These are phyloP conservation scores for Phytopythium aichiense DNA, from an alignment of 352 stramenopile genomes.

Conservation along the genomic window DNA sequence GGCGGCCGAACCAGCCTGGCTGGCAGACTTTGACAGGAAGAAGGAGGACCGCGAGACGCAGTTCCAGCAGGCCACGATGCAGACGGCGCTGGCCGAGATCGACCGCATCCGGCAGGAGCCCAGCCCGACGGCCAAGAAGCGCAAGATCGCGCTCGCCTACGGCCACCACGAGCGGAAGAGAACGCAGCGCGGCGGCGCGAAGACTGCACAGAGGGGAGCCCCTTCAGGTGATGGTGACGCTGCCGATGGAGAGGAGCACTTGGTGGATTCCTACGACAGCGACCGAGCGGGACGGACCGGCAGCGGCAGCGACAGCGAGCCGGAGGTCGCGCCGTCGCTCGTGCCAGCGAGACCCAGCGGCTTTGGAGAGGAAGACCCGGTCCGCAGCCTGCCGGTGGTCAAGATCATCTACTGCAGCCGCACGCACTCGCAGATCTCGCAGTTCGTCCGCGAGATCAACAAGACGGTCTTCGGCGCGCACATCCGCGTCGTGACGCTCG, in stretches of 20 bases:
- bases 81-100: constrained; percentile 52
- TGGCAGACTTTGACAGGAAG: constrained; percentile 55
- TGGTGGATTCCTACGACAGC: constrained; percentile 80
- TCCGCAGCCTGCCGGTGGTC: constrained; percentile 33
- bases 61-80: constrained; percentile 37
- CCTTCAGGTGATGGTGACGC: neutral
- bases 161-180: constrained; percentile 58
- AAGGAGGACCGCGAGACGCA: constrained; percentile 32
- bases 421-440: constrained; percentile 87
- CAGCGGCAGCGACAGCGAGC: constrained; percentile 41
- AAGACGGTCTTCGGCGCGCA: constrained; percentile 69
- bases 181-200: constrained; percentile 8
- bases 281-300: constrained; percentile 19
- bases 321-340: neutral
- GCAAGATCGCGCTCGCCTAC: constrained; percentile 62
- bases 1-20: constrained; percentile 44
- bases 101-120: constrained; percentile 47
- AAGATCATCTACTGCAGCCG: constrained; percentile 92
- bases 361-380: constrained; percentile 17
- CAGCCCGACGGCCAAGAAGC: constrained; percentile 46
- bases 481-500: constrained; percentile 77
- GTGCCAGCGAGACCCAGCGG: neutral
- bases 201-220: neutral
- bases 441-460: constrained; percentile 86
- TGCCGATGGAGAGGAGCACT: constrained; percentile 43